Evolutionary conservation across 164 flowering plant genomes (phyloP).

Genomic region (Berberis vulgaris): DNA sequence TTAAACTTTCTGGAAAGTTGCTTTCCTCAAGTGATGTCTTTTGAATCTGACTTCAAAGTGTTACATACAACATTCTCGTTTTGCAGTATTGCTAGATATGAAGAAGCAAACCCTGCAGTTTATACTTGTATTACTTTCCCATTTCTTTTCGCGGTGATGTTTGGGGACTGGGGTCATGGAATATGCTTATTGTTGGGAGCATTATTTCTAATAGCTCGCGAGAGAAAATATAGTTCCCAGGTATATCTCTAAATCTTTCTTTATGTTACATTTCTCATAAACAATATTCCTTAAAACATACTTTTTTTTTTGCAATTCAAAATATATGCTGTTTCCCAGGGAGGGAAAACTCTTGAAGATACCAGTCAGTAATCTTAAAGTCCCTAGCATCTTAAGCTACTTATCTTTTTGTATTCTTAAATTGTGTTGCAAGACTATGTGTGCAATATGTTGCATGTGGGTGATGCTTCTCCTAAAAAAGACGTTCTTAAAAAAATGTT

Average conservation of each 20-base stretch:
- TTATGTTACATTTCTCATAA: background rate
- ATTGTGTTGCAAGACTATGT: no score
- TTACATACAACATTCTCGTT: slow-evolving; percentile 10
- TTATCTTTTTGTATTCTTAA: no score
- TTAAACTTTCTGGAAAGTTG: background rate
- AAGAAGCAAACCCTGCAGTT: slow-evolving; percentile 97
- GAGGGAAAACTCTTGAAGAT: no score
- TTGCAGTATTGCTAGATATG: slow-evolving; percentile 88
- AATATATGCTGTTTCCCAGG: no score
- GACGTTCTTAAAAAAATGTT: no score
- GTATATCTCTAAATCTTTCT: slow-evolving; percentile 22
- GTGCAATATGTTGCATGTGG: no score
- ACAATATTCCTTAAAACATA: background rate
- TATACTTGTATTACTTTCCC: slow-evolving; percentile 89
- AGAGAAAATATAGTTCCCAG: slow-evolving; percentile 64
- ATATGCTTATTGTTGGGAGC: slow-evolving; percentile 87
- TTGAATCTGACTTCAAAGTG: slow-evolving; percentile 3
- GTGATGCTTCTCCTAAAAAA: no score
- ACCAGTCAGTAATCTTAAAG: no score
- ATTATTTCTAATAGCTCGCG: slow-evolving; percentile 65
- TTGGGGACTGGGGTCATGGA: slow-evolving; percentile 99
- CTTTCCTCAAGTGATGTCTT: background rate
- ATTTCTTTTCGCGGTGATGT: slow-evolving; percentile 99
- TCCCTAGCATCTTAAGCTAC: no score
- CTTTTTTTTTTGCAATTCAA: no score